Conservation (phyloP, 805 yeast species). For the Candida glaebosa region DNA sequence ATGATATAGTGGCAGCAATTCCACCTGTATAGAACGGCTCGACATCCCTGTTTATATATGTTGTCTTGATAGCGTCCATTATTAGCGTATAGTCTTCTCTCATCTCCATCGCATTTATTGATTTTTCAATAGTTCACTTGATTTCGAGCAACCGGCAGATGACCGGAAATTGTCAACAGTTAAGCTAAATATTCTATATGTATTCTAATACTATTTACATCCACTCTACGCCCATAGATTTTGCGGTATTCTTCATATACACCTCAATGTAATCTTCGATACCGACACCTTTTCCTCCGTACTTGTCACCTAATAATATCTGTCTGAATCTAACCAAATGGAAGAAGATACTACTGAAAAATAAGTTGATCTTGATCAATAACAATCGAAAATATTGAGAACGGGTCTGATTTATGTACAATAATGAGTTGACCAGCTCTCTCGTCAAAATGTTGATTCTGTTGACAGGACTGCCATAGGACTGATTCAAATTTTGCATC, state of each 20-base stretch:
- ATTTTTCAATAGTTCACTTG: background rate
- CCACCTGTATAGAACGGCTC: constrained; percentile 89
- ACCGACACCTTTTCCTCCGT: constrained; percentile 32
- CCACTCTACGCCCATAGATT: constrained; percentile 40
- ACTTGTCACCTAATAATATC: constrained; percentile 26
- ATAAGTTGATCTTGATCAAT: constrained; percentile 19
- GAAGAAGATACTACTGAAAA: constrained; percentile 31
- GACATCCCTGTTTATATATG: constrained; percentile 47
- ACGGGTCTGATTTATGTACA: constrained; percentile 4
- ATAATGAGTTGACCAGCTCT: constrained; percentile 42
- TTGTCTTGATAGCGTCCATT: constrained; percentile 30
- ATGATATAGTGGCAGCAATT: constrained; percentile 65
- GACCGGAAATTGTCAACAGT: too few species aligned
- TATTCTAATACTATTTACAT: constrained; percentile 7
- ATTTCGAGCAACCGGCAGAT: background rate
- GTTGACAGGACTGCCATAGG: constrained; percentile 71
- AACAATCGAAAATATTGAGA: constrained; percentile 14
- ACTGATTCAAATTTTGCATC: constrained; percentile 65
- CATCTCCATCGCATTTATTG: constrained; percentile 3
- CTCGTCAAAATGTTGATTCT: constrained; percentile 60
- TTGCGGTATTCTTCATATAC: constrained; percentile 40
- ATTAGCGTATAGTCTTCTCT: background rate
- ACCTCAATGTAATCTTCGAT: constrained; percentile 46
- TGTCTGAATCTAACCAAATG: constrained; percentile 30
- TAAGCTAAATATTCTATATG: too few species aligned